Conservation (phyloP, 2,329 filamentous ascomycete genomes). For the Venturia effusa region DNA sequence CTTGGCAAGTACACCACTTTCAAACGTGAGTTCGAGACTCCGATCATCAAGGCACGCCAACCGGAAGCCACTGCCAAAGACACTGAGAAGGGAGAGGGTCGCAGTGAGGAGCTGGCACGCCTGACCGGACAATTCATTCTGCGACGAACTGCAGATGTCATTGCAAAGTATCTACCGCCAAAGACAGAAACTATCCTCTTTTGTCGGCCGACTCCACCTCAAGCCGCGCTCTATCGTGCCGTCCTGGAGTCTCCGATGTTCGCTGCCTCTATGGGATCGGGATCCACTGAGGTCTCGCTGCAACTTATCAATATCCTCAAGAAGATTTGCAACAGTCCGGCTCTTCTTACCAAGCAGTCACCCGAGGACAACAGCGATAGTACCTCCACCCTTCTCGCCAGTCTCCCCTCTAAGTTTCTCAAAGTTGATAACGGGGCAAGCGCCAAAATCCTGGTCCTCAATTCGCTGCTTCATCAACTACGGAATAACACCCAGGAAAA, state of each 20-base stretch:
- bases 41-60: slow-evolving; percentile 53
- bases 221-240: slow-evolving; percentile 50
- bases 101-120: slow-evolving; percentile 49
- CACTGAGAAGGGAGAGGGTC: slow-evolving; percentile 51
- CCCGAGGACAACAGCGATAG: slow-evolving; percentile 38
- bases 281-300: slow-evolving; percentile 50
- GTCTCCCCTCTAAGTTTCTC: slow-evolving; percentile 45
- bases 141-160: slow-evolving; percentile 53
- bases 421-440: slow-evolving; percentile 45
- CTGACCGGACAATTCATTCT: slow-evolving; percentile 56
- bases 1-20: slow-evolving; percentile 52
- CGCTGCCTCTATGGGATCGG: slow-evolving; percentile 49
- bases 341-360: slow-evolving; percentile 42
- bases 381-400: slow-evolving; percentile 32
- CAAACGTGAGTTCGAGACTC: slow-evolving; percentile 52
- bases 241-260: slow-evolving; percentile 57
- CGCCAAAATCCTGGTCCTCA: slow-evolving; percentile 56
- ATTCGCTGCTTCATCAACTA: slow-evolving; percentile 52
- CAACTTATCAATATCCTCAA: slow-evolving; percentile 63
- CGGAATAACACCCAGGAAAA: slow-evolving; percentile 50
- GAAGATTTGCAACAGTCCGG: slow-evolving; percentile 64
- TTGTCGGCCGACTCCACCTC: slow-evolving; percentile 49
- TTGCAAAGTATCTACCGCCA: slow-evolving; percentile 53
- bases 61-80: slow-evolving; percentile 51
- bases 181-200: slow-evolving; percentile 60